These are phyloP conservation scores for Leccinum angustisporum DNA, from an alignment of 1,284 basidiomycete genomes.

Conservation along the genomic window DNA sequence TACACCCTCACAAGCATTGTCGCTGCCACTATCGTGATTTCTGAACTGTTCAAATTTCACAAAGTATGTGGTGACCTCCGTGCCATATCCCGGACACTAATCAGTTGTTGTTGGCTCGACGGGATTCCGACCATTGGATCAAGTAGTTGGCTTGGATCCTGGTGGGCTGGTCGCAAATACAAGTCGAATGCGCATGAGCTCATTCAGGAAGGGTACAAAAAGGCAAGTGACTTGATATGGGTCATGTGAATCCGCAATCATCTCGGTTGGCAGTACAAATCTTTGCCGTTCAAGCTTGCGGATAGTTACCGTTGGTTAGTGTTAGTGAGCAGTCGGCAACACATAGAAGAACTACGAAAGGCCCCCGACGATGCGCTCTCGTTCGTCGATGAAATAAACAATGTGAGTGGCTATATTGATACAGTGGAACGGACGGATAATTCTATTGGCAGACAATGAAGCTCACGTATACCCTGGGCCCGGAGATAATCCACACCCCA, in stretches of 20 bases:
- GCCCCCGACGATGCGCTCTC: slow-evolving; percentile 42
- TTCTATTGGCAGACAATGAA: slow-evolving; percentile 16
- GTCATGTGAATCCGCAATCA: not conserved
- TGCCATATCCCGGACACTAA: too few species aligned
- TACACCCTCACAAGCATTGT: not conserved
- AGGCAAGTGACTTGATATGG: slow-evolving; percentile 2
- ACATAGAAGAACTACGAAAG: slow-evolving; percentile 43
- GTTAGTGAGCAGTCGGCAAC: slow-evolving; percentile 35
- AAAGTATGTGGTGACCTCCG: not conserved
- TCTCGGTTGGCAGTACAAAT: slow-evolving; percentile 16
- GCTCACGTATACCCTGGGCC: slow-evolving; percentile 31
- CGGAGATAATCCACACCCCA: slow-evolving; percentile 22
- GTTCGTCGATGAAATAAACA: slow-evolving; percentile 31
- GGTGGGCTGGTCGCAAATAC: slow-evolving; percentile 9
- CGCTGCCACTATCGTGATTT: not conserved
- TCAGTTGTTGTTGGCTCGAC: too few species aligned
- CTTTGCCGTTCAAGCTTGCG: slow-evolving; percentile 42
- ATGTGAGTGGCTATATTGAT: slow-evolving; percentile 27
- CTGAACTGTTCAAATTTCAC: not conserved
- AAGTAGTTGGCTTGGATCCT: slow-evolving; percentile 13
- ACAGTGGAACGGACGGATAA: not conserved
- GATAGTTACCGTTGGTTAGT: slow-evolving; percentile 40
- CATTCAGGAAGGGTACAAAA: slow-evolving; percentile 20
- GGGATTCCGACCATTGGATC: slow-evolving; percentile 20
- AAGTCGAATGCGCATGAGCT: slow-evolving; percentile 3